Evolutionary conservation across 208 protist genomes (phyloP).

Genomic region (Vickermania ingenoplastis): DNA sequence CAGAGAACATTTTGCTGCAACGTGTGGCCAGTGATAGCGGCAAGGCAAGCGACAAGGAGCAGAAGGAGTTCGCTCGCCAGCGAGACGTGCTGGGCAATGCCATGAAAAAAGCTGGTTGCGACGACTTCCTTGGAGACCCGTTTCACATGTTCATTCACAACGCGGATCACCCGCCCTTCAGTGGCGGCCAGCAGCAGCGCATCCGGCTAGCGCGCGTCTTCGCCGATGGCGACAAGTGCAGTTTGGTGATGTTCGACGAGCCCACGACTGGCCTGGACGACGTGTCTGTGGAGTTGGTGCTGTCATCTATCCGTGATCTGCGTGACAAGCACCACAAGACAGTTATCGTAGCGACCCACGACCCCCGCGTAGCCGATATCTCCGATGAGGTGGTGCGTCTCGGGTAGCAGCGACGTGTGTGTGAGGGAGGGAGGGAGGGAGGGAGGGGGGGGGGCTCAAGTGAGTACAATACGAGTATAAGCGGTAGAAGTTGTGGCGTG

Average conservation of each 20-base stretch:
- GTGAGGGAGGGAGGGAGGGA: too few species aligned
- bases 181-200: constrained; percentile 72
- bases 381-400: constrained; percentile 50
- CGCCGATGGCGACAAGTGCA: constrained; percentile 20
- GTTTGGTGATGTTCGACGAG: constrained; percentile 66
- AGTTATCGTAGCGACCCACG: constrained; percentile 68
- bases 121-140: constrained; percentile 42
- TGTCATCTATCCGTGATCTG: constrained; percentile 42
- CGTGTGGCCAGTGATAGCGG: background rate
- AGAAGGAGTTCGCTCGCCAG: background rate
- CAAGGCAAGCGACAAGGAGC: background rate
- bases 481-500: too few species aligned
- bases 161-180: constrained; percentile 63
- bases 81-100: constrained; percentile 6
- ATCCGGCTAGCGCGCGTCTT: constrained; percentile 69
- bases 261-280: constrained; percentile 65
- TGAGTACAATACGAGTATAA: too few species aligned
- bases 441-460: too few species aligned
- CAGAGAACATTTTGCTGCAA: constrained; percentile 67
- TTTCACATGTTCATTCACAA: constrained; percentile 54
- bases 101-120: constrained; percentile 29
- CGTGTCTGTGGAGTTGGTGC: constrained; percentile 25
- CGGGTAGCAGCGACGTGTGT: too few species aligned
- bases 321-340: constrained; percentile 51
- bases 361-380: constrained; percentile 39